Evolutionary conservation across 2,329 filamentous ascomycete species (phyloP).

Genomic region (Cordyceps javanica): DNA sequence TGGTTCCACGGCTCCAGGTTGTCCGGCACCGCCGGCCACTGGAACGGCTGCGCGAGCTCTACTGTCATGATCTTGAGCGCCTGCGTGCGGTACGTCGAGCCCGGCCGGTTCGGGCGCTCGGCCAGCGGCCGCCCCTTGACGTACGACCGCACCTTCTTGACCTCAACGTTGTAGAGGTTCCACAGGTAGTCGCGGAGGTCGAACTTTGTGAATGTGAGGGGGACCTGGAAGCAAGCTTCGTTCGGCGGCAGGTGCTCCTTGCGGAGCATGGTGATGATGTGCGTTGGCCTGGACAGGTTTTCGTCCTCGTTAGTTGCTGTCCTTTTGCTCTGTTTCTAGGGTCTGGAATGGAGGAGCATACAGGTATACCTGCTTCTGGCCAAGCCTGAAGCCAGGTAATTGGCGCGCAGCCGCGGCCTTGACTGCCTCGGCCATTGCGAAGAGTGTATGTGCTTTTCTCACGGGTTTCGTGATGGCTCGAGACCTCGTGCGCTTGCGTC

Average conservation of each 20-base stretch:
- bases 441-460: constrained; percentile 14
- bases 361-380: constrained; percentile 51
- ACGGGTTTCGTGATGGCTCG: not conserved
- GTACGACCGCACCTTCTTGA: constrained; percentile 66
- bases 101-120: constrained; percentile 41
- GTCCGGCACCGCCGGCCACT: constrained; percentile 69
- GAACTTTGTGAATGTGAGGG: constrained; percentile 89
- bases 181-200: constrained; percentile 93
- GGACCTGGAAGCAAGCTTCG: constrained; percentile 85
- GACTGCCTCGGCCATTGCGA: constrained; percentile 34
- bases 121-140: constrained; percentile 60
- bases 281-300: constrained; percentile 60
- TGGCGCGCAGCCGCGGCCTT: constrained; percentile 30
- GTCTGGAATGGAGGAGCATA: constrained; percentile 26
- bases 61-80: constrained; percentile 90
- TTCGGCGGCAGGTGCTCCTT: constrained; percentile 66
- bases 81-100: constrained; percentile 62
- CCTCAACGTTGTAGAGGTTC: constrained; percentile 74
- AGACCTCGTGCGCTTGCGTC: not conserved
- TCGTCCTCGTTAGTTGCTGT: not conserved
- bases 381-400: constrained; percentile 41
- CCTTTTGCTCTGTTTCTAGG: not conserved
- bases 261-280: constrained; percentile 71
- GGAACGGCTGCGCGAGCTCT: constrained; percentile 80
- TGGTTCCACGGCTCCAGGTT: constrained; percentile 61